A percentile compares a stretch with the other conserved stretches of the same genome.
These are phyloP conservation scores for Pythium pyrilobum DNA, from an alignment of 352 stramenopile genomes.

Conservation along the genomic window DNA sequence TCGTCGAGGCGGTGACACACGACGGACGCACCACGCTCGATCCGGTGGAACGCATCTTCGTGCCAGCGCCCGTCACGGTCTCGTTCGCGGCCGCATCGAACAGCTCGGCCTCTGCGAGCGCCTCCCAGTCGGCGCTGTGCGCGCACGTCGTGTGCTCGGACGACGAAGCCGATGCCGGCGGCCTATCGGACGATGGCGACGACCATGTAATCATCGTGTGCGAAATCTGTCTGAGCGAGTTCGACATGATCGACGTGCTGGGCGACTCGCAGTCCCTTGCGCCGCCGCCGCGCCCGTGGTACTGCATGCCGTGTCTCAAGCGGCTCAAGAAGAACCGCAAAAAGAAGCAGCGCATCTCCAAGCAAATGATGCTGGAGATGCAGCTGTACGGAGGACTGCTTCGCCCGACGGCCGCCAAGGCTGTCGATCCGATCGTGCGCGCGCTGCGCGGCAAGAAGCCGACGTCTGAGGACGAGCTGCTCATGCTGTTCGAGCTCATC, in stretches of 20 bases:
- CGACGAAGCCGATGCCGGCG: slow-evolving; percentile 30
- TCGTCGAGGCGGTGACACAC: background rate
- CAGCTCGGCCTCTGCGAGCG: background rate
- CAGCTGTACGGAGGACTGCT: slow-evolving; percentile 68
- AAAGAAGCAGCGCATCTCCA: slow-evolving; percentile 73
- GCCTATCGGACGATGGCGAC: slow-evolving; percentile 27
- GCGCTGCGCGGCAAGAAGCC: slow-evolving; percentile 46
- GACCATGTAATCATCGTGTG: slow-evolving; percentile 60
- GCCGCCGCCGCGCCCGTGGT: slow-evolving; percentile 63
- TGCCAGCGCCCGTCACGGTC: slow-evolving; percentile 13
- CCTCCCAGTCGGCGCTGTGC: background rate
- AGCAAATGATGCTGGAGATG: slow-evolving; percentile 84
- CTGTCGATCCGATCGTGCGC: slow-evolving; percentile 37
- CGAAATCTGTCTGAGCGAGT: slow-evolving; percentile 71
- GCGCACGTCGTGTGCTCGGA: slow-evolving; percentile 37
- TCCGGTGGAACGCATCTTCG: slow-evolving; percentile 15
- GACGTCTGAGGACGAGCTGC: slow-evolving; percentile 35
- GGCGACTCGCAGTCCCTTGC: slow-evolving; percentile 27
- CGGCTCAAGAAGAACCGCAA: slow-evolving; percentile 74
- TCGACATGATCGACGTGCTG: slow-evolving; percentile 61
- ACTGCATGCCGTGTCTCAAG: slow-evolving; percentile 56
- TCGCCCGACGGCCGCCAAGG: slow-evolving; percentile 57
- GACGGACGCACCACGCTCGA: slow-evolving; percentile 15
- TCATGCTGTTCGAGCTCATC: slow-evolving; percentile 53
- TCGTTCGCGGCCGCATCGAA: slow-evolving; percentile 5